Evolutionary conservation across 2,329 filamentous ascomycete species (phyloP), one percentile per base, ranked within the genome.

Genomic region (Madurella fahalii): DNA sequence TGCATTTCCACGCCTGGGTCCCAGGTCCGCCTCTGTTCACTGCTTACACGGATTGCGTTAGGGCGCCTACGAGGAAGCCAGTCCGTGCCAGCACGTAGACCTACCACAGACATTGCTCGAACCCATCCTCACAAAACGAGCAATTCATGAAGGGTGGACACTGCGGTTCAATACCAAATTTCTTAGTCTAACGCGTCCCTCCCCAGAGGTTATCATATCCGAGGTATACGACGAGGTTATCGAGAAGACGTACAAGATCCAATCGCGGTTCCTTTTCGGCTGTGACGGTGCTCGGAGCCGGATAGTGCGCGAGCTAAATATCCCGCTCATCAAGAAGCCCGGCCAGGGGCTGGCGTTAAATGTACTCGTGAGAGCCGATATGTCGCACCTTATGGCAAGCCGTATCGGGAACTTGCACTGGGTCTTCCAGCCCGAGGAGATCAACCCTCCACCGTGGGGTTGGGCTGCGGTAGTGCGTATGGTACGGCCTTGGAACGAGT

Each of bases 401-500:
- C 73, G 82, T 0, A 73, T 71, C 30, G 83, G 82, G 0, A 85
- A 84, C 61, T 69, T 86, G 16, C 82, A 86, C 63, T 84, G 80
- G 77, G 70, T 83, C 1, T 71, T 85, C 63, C 74, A 77, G 58
- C 81, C 83, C 0, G 78, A 82, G 54, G 77, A 81, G 53, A 66
- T 65, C 2, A 75, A 81, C 50, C 69, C 77, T 50, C 77, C 78
- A 0, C 69, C 70, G 0, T 84, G 78, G 67, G 79, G 72, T 0
- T 81, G 77, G 75, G 69, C 70, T 32, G 68, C 65, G 2, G 67
- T 82, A 58, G 71, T 77, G 2, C 72, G 83, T 20, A 85, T 86
- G 81, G 81, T 86, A 4, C 82, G 79, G 68, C 77, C 82, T 0
- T 86, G 82, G 82, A 64, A 78, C 58, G 79, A 86, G 69, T 86